Base-by-base conservation (phyloP, 2,329 filamentous ascomycete species). In the Stemphylium vesicarium region DNA sequence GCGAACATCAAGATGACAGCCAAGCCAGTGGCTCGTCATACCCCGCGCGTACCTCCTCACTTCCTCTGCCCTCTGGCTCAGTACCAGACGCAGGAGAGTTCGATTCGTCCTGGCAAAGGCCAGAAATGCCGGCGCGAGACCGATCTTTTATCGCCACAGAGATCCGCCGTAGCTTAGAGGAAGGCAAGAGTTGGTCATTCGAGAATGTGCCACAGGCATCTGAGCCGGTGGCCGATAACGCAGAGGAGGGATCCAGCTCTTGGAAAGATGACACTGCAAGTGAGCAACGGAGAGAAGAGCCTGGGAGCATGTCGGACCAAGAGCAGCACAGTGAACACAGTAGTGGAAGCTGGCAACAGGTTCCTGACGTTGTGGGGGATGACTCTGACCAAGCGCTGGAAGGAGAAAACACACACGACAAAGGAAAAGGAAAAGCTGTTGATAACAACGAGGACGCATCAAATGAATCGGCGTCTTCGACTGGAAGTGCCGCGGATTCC, bases 141-240 rank as follows among this genome's bases (percentile, higher is more conserved):
- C 73, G 70, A 13, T 77, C 78, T 3, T 81, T 76, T 31, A 71
- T 78, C 53, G 81, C 80, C 3, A 78, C 78, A 3, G 76, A 79
- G 44, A 80, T 83, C 37, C 78, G 77, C 45, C 76, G 80, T 9
- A 69, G 72, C 20, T 63, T 83, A 8, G 81, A 82, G 66, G 81
- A 83, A 64, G 60, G 59, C 35, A 62, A 62, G 24, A 55, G 68
- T 4, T 75, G 71, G 72, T 71, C 70, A 1, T 73, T 73, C 40
- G 65, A 63, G 4, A 66, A 62, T 39, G 51, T 65, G 18, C 62
- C 64, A n/a, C 46, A 62, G 6, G 18, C 53, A n/a, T 29, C 50
- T 15, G 46, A 53, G 12, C 35, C 57, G 9, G 43, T 47, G 9
- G 29, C 35, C 45, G 24, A 44, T 10, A 41, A 41, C 20, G 20